Evolutionary conservation across 192 early-diverging fungal genomes (phyloP), one percentile per base, ranked within the genome.

Genomic region (Coemansia sp.): DNA sequence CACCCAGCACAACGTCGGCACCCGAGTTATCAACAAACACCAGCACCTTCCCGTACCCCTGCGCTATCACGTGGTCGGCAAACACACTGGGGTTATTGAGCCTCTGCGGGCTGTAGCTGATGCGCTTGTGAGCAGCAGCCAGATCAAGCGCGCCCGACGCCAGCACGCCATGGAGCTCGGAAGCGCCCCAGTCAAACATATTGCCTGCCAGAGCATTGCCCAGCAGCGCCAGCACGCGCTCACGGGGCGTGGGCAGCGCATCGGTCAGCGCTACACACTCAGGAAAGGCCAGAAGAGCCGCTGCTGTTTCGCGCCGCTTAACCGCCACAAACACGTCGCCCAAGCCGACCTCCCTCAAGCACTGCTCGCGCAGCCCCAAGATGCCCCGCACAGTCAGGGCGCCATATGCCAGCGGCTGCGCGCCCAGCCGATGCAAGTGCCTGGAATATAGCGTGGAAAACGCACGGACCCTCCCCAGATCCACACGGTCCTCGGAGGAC

Each of bases 1-100:
- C 86, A 35, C 92, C 92, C 57, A 93, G 77, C 21, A 90, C 70
- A 51, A 93, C 86, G 65, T 93, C 92, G 3, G 92, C 89, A 7
- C 92, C 92, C 69, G 85, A 87, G 74, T 93, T 93, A 66, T 93
- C 92, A 5, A 91, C 89, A 77, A 93, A 92, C n/a, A 93, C 84
- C 14, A 93, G 79, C 10, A 82, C 86, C 42, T 86, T 86, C 36
- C 53, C 59, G 76, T 89, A 90, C 8, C 68, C 11, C 18, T 34
- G 3, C 23, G 55, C 74, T 20, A 84, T 7, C 13, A 87, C 40
- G 18, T 67, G 61, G 23, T 59, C 62, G 9, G 77, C 83, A 50
- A 93, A 79, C 9, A 45, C 61, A 0, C 70, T 31, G 8, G 77
- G 55, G 67, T 83, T 70, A 69, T 88, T 71, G 67, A 88, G 84